Base-by-base conservation (phyloP, 106 monocot species). In the Dendrobium nobile region DNA sequence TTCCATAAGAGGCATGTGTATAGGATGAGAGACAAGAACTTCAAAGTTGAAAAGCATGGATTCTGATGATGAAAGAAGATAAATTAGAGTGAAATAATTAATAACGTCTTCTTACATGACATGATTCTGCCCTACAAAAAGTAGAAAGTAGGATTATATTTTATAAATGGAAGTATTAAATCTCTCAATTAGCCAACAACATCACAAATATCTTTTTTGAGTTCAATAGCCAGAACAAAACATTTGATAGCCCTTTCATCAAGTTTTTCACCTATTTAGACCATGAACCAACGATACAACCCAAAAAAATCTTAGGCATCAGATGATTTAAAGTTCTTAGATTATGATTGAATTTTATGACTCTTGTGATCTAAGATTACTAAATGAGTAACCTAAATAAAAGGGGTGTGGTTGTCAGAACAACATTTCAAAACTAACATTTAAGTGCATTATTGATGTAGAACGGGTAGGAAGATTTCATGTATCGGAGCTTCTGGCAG, bases 151-250 rank as follows among this genome's bases (percentile, higher is more conserved):
- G 10, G 51, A 19, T 22, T 18, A 13, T 13, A 19, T 7, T 78
- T 78, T 28, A 48, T 47, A 28, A 15, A 33, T n/a, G 59, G 4
- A n/a, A 41, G 68, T 43, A 67, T 40, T 45, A n/a, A 80, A 67
- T 19, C 72, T 67, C 55, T 80, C 37, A 37, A 37, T 37, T 37
- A 37, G 37, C 37, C 37, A 37, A 37, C 37, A 37, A 37, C 37
- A 37, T 37, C 37, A 37, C 37, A 37, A 37, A 54, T 72, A 73
- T 24, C 80, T 22, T 42, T 73, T 68, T 47, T 80, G 72, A 26
- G 72, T 80, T n/a, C n/a, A 13, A 22, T 1, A 72, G 73, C 9
- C 80, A 47, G 7, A 79, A 15, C 19, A 67, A 79, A 41, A 79
- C 7, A 41, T 24, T 9, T 80, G 2, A 13, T 72, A 37, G 37